Evolutionary conservation across 106 monocot species (phyloP).

Genomic region (Dendrobium catenatum): DNA sequence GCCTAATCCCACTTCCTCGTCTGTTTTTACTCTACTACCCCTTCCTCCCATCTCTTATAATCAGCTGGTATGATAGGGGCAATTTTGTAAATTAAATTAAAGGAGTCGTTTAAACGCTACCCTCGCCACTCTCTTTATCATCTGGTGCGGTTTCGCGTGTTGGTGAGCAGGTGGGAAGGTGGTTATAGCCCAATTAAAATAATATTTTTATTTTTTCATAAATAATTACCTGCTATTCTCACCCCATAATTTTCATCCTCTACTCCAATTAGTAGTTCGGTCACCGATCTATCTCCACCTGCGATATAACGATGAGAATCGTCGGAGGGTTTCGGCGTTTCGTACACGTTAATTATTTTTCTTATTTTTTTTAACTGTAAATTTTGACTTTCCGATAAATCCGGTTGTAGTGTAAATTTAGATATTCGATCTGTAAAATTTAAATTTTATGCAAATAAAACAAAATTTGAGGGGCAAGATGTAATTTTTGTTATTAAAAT

Average conservation of each 20-base stretch:
- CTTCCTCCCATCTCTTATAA: background rate
- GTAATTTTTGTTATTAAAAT: too few species aligned
- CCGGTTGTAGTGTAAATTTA: too few species aligned
- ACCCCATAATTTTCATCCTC: background rate
- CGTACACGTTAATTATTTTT: background rate
- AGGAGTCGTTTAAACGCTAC: background rate
- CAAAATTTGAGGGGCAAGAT: too few species aligned
- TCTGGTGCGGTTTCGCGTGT: background rate
- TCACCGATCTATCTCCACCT: too few species aligned
- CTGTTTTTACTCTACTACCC: background rate
- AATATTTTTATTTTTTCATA: too few species aligned
- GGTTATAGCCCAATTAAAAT: background rate
- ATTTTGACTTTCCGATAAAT: too few species aligned
- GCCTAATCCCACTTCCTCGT: background rate
- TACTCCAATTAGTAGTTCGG: background rate
- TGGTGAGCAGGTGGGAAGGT: constrained; percentile 3
- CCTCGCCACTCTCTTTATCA: background rate
- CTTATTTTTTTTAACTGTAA: background rate
- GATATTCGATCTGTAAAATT: too few species aligned
- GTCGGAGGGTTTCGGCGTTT: constrained; percentile 2
- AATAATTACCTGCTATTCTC: background rate
- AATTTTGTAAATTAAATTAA: background rate
- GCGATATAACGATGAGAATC: background rate
- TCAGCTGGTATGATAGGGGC: too few species aligned
- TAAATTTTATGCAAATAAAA: too few species aligned